Evolutionary conservation across 139 green algal genomes (phyloP).

Genomic region (Coccomyxa sp.): DNA sequence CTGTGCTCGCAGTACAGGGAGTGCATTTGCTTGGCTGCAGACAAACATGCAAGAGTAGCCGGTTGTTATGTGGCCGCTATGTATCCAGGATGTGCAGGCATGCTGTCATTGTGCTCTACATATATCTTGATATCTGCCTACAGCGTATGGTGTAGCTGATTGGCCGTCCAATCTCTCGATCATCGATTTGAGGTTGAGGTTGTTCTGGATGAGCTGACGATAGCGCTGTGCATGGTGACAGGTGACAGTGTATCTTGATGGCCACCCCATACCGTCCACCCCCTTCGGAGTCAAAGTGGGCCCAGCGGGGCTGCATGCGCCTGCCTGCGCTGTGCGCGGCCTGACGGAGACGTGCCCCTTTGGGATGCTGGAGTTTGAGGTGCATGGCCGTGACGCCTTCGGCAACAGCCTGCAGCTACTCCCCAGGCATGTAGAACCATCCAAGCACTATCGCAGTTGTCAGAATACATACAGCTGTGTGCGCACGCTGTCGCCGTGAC

Average conservation of each 20-base stretch:
- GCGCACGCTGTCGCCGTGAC: too few species aligned
- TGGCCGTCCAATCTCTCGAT: too few species aligned
- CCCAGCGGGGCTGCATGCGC: slow-evolving; percentile 1
- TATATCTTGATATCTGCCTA: neutral
- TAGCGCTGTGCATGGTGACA: neutral
- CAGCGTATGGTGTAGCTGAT: neutral
- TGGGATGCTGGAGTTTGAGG: slow-evolving; percentile 1
- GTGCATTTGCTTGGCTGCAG: neutral
- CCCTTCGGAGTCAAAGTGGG: slow-evolving; percentile 5
- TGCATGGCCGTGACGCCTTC: slow-evolving; percentile 17
- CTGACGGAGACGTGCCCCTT: neutral
- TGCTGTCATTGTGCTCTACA: neutral
- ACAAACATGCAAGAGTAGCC: neutral
- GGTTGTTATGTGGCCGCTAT: neutral
- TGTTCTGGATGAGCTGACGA: neutral
- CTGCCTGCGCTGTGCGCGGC: slow-evolving; percentile 6
- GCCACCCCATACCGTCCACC: neutral
- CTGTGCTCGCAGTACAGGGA: too few species aligned
- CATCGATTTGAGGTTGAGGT: too few species aligned
- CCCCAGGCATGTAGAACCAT: neutral
- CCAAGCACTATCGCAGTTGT: neutral
- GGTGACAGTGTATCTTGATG: slow-evolving; percentile 11
- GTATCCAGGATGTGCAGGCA: neutral
- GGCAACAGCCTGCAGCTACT: slow-evolving; percentile 7
- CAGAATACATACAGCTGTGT: too few species aligned